A percentile compares a stretch with the other conserved stretches of the same genome.
Evolutionary conservation across 495 filamentous ascomycete genomes (phyloP).

Genomic region (Talaromyces trachyspermus): DNA sequence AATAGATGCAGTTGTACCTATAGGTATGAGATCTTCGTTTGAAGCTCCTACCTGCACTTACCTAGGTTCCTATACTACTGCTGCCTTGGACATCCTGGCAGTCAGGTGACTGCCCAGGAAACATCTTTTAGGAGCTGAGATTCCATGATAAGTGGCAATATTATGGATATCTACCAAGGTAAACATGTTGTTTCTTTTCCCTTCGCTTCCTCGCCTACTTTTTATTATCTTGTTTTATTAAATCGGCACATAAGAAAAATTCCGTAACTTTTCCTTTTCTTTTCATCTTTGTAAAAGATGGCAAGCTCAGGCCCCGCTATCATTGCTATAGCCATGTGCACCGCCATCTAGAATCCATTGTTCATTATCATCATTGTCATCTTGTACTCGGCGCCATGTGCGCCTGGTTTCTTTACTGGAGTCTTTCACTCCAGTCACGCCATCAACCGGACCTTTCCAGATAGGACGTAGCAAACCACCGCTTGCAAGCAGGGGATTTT

Average conservation of each 20-base stretch:
- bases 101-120: too few relatives aligned
- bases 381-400: slow-evolving; percentile 84
- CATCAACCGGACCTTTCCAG: slow-evolving; percentile 51
- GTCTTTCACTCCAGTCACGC: slow-evolving; percentile 25
- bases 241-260: too few relatives aligned
- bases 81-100: too few relatives aligned
- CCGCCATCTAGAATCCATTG: slow-evolving; percentile 87
- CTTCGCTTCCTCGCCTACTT: too few relatives aligned
- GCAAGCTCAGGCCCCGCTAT: slow-evolving; percentile 1
- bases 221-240: too few relatives aligned
- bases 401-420: slow-evolving; percentile 35
- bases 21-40: too few relatives aligned
- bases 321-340: slow-evolving; percentile 44
- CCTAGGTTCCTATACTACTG: background rate
- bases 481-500: slow-evolving; percentile 66
- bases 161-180: too few relatives aligned
- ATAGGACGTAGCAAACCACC: slow-evolving; percentile 73
- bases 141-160: too few relatives aligned
- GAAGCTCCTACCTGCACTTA: background rate
- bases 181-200: too few relatives aligned
- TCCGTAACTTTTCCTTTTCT: background rate
- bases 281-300: too few relatives aligned
- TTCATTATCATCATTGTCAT: slow-evolving; percentile 86
- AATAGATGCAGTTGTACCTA: too few relatives aligned
- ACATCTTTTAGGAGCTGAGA: too few relatives aligned